Base-by-base conservation (phyloP, 805 yeast genomes). In the Hagleromyces aurorensis region DNA sequence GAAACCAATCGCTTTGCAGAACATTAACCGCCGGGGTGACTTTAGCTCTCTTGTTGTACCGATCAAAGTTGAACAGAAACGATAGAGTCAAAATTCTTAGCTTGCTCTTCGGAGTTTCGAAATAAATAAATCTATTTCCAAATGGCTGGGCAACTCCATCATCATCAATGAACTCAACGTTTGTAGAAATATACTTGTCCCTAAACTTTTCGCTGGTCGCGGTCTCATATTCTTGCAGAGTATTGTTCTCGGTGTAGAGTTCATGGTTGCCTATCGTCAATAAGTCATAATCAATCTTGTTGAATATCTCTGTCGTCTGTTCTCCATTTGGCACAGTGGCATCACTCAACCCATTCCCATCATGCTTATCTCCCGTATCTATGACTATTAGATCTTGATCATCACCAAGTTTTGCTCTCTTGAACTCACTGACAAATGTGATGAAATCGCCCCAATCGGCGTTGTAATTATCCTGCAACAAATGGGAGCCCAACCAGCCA, bases 401-500 rank as follows among this genome's bases (percentile, higher is more conserved):
- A 4, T 39, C 28, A 11, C 19, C 25, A 6, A 52, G 15, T 7
- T 62, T 36, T 25, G 18, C 52, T 0, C 47, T 38, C 19, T 63
- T 61, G 44, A 87, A 52, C 32, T 70, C 72, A 4, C 55, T 40
- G 0, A 73, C 61, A 50, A 89, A 87, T 0, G 87, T 75, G 3
- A 81, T 50, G 36, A 80, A 83, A 48, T 89, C 94, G 7, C 96
- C 96, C 95, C 95, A 89, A 52, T 87, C 83, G 4, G 83, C 91
- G 21, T 78, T 69, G 53, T 77, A 89, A 34, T 72, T 74, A 16
- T 69, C 65, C 53, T 87, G 96, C 41, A 77, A 75, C 21, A 73
- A 45, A 59, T 89, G 98, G 0, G 96, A 96, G 4, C 89, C 76
- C 40, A 80, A 72, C 98, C 98, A 91, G 1, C 91, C 96, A 55